A percentile compares a stretch with the other conserved stretches of the same genome.
Evolutionary conservation across 176 grass and related monocot species (phyloP).

Genomic region (Themeda triandra): DNA sequence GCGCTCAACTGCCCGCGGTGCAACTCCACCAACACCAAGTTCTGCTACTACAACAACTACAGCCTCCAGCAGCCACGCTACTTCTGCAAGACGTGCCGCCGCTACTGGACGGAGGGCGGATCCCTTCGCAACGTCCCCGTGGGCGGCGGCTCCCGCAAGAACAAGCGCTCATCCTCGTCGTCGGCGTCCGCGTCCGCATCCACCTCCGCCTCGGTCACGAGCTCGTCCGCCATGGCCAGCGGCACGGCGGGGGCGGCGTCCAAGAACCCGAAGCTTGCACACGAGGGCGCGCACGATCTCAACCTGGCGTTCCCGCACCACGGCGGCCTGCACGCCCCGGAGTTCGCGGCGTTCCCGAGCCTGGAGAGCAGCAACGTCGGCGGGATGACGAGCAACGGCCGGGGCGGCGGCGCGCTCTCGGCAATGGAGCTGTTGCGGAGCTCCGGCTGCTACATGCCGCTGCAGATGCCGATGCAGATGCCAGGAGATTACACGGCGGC

Average conservation of each 20-base stretch:
- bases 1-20: conserved; percentile 94
- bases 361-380: conserved; percentile 65
- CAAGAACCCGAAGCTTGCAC: conserved; percentile 57
- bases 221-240: conserved; percentile 32
- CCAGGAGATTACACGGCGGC: conserved; percentile 49
- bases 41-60: conserved; percentile 99
- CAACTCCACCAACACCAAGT: conserved; percentile 97
- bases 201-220: conserved; percentile 20
- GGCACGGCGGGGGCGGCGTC: background rate
- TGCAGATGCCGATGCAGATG: conserved; percentile 58
- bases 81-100: conserved; percentile 97
- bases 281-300: conserved; percentile 69
- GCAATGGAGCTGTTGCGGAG: conserved; percentile 92
- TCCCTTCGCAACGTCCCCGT: conserved; percentile 92
- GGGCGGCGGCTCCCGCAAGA: conserved; percentile 90
- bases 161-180: conserved; percentile 72
- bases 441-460: conserved; percentile 54
- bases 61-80: conserved; percentile 94
- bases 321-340: conserved; percentile 26
- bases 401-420: conserved; percentile 44
- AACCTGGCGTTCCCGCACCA: conserved; percentile 79
- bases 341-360: conserved; percentile 65
- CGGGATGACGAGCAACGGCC: conserved; percentile 16
- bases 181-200: conserved; percentile 5
- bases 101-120: conserved; percentile 95